Conservation (phyloP, 306 rosid genomes). For the Herpetospermum pedunculosum region DNA sequence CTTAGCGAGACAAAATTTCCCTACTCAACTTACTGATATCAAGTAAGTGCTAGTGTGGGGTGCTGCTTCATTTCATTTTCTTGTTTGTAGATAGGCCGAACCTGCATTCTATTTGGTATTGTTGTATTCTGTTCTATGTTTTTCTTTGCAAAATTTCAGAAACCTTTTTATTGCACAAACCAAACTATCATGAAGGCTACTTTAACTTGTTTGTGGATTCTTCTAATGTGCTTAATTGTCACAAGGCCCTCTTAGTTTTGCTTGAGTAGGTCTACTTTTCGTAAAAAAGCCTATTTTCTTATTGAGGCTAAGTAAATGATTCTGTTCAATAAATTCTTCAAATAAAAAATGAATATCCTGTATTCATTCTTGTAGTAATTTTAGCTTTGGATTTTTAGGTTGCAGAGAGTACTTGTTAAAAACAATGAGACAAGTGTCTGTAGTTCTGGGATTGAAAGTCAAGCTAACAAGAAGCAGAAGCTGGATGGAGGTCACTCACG, state of each 20-base stretch:
- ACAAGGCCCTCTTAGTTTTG: background rate
- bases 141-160: conserved; percentile 12
- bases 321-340: background rate
- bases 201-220: background rate
- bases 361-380: conserved; percentile 6
- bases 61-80: background rate
- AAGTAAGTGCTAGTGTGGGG: conserved; percentile 34
- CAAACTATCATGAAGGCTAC: background rate
- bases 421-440: conserved; percentile 37
- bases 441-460: conserved; percentile 49
- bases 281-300: background rate
- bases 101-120: background rate
- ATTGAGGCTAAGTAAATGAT: background rate
- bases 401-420: conserved; percentile 36
- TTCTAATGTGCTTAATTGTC: background rate
- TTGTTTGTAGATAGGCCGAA: background rate
- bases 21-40: conserved; percentile 30
- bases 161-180: conserved; percentile 3
- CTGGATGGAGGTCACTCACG: conserved; percentile 68
- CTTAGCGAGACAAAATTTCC: conserved; percentile 66
- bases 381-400: conserved; percentile 31
- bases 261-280: background rate
- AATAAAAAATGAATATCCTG: background rate
- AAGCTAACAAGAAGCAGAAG: conserved; percentile 85
- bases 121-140: background rate